Base-by-base conservation (phyloP, 1,139 yeast species). In the Blastobotrys apis region DNA sequence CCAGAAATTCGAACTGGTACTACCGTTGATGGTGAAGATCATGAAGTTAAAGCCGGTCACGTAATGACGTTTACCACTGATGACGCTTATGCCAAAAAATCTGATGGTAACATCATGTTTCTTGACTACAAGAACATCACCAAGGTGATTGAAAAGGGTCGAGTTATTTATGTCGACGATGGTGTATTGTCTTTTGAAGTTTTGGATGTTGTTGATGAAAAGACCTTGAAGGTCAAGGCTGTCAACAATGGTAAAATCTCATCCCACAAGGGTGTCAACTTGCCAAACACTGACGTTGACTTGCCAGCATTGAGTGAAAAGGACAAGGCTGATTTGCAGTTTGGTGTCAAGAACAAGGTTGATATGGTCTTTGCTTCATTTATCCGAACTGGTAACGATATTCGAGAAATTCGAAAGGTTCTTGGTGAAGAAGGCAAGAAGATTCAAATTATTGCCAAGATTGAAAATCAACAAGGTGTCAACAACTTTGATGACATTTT, bases 391-490 rank as follows among this genome's bases (percentile, higher is more conserved):
- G 97, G 87, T 60, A 71, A 84, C 53, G 99, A 92, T 71, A 84
- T 92, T 66, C 73, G 69, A 65, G 84, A 86, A 66, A 92, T 92
- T 72, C 84, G 98, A 74, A 75, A 80, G 66, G 96, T 92, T 49
- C 78, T 92, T 59, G 97, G 98, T 66, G 96, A 88, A 73, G 95
- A 87, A 48, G 98, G 98, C 68, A 83, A 82, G 73, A 84, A 86
- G 65, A 86, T 92, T 69, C 94, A 92, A 77, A 88, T 92, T 71
- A 88, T 92, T 62, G 84, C 90, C 67, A 92, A 92, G 80, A 90
- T 92, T 68, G 99, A 92, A 77, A 90, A 88, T 77, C 97, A 90
- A 75, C 99, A 92, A 75, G 99, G 99, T 77, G 97, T 92, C 64
- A 88, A 92, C 83, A 92, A 92, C 81, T 92, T 92, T 68, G 98